These are phyloP conservation scores for Emydomyces testavorans DNA, from an alignment of 2,329 filamentous ascomycete species.

Conservation along the genomic window DNA sequence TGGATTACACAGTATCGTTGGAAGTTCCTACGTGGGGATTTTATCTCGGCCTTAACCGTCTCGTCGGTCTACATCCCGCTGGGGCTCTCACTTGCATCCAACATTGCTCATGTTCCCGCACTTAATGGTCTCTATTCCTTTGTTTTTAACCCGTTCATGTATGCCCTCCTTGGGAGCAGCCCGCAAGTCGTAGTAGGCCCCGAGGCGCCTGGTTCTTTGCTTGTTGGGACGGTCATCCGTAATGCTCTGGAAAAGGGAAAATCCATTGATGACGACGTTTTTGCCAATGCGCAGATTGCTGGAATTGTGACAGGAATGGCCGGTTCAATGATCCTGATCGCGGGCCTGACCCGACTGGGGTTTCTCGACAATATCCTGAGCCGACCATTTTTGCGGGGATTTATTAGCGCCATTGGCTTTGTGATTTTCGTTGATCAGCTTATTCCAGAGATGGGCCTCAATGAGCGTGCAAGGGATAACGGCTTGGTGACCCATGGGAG, in stretches of 20 bases:
- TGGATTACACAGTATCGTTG: conserved; percentile 83
- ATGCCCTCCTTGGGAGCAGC: conserved; percentile 81
- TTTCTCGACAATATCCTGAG: conserved; percentile 93
- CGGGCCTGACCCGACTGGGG: conserved; percentile 72
- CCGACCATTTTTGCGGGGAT: conserved; percentile 80
- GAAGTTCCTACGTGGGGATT: conserved; percentile 71
- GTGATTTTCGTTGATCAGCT: conserved; percentile 94
- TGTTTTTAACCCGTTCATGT: conserved; percentile 82
- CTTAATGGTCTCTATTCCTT: conserved; percentile 93
- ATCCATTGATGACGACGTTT: conserved; percentile 53
- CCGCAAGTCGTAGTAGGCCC: conserved; percentile 90
- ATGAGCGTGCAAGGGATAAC: conserved; percentile 49
- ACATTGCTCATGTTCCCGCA: conserved; percentile 82
- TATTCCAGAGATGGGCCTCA: conserved; percentile 77
- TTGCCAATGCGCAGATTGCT: conserved; percentile 68
- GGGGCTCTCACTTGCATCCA: conserved; percentile 83
- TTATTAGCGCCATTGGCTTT: conserved; percentile 93
- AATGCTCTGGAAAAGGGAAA: conserved; percentile 59
- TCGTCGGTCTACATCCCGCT: conserved; percentile 98
- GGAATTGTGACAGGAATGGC: conserved; percentile 81
- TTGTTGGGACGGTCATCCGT: conserved; percentile 78
- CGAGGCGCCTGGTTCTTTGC: conserved; percentile 81
- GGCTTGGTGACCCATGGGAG: conserved; percentile 67
- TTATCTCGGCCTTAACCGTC: conserved; percentile 83
- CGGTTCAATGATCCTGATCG: conserved; percentile 76